Percentiles rank a stretch among this genome's conserved stretches.
These are phyloP conservation scores for Corylus avellana DNA, from an alignment of 306 rosid species.

Conservation along the genomic window DNA sequence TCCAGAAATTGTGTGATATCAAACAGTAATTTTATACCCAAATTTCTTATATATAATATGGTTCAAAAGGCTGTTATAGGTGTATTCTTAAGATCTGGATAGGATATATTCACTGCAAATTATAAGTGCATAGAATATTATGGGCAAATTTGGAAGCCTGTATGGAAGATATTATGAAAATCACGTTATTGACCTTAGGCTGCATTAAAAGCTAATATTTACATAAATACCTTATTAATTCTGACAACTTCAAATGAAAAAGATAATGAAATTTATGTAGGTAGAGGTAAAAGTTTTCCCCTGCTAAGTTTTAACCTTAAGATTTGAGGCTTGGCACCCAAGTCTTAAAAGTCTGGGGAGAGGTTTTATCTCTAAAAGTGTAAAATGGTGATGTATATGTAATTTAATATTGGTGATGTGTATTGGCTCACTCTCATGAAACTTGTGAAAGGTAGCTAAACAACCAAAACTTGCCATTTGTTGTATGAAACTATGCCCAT, in stretches of 20 bases:
- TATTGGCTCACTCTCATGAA: background rate
- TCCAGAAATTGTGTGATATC: background rate
- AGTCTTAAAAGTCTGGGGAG: background rate
- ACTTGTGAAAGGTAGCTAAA: background rate
- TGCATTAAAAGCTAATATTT: background rate
- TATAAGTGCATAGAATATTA: background rate
- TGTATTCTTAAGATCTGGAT: background rate
- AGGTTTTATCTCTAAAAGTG: background rate
- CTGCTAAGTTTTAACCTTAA: too few species aligned
- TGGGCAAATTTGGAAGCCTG: slow-evolving; percentile 1
- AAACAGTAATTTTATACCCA: background rate
- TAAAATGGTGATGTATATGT: background rate
- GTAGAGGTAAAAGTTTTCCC: background rate
- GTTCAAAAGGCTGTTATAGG: background rate
- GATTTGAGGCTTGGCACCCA: background rate
- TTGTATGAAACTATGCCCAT: background rate
- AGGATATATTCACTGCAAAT: background rate
- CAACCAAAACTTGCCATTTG: background rate
- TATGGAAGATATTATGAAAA: background rate
- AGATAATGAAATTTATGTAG: background rate
- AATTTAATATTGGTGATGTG: background rate
- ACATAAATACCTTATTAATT: background rate
- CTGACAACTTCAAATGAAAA: background rate
- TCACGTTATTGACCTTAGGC: background rate
- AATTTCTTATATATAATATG: background rate